A percentile compares a stretch with the other conserved stretches of the same genome.
Evolutionary conservation across 129 eudicot species (phyloP).

Genomic region (Tagetes patula): DNA sequence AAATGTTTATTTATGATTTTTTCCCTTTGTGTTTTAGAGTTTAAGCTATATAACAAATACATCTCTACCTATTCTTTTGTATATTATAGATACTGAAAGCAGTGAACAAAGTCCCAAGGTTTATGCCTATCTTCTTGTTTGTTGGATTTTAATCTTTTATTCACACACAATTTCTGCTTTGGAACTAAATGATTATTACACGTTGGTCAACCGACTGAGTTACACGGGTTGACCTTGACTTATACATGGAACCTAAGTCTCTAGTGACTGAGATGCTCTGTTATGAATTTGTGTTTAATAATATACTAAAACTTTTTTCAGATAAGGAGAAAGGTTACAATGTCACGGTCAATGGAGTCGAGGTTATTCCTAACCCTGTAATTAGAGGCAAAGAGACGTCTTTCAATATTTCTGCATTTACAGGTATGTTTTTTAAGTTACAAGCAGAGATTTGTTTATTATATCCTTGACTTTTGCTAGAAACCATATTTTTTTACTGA

Average conservation of each 20-base stretch:
- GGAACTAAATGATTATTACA: no score
- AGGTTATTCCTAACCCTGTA: slow-evolving; percentile 54
- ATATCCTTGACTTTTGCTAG: not conserved
- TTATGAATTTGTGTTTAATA: no score
- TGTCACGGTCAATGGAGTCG: slow-evolving; percentile 24
- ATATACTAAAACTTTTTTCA: no score
- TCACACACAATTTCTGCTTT: no score
- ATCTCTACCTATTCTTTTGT: not conserved
- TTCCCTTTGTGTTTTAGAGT: no score
- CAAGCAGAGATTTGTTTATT: not conserved
- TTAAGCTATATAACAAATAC: not conserved
- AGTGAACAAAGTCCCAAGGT: not conserved
- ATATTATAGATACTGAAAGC: not conserved
- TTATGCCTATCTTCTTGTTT: not conserved
- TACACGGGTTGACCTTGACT: no score
- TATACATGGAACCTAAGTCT: no score
- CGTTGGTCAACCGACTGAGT: no score
- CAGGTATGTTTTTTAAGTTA: slow-evolving; percentile 34
- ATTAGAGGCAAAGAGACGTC: slow-evolving; percentile 52
- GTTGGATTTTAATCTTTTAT: no score
- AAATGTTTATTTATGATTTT: no score
- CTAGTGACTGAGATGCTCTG: no score
- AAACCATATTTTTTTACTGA: not conserved
- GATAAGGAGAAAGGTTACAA: no score
- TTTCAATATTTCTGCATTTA: slow-evolving; percentile 54